Conservation (phyloP, 139 green algal genomes). For the Diplosphaera chodatii region DNA sequence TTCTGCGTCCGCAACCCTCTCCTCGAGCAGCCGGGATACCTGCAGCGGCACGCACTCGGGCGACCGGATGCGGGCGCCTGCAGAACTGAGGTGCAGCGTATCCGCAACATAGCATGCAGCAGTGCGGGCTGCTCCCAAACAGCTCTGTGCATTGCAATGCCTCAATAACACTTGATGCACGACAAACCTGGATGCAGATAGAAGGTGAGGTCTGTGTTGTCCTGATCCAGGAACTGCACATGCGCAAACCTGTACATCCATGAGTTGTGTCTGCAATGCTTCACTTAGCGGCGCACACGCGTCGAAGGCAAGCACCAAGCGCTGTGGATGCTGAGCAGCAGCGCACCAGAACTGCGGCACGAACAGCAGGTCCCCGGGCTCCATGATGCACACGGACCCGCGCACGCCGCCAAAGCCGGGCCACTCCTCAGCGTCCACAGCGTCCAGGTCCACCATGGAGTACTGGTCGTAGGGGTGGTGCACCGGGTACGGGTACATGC, state of each 20-base stretch:
- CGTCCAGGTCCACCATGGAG: constrained; percentile 61
- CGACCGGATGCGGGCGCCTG: constrained; percentile 8
- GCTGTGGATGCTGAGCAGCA: not conserved
- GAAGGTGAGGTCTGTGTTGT: constrained; percentile 4
- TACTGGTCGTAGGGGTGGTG: constrained; percentile 71
- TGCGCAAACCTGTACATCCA: constrained; percentile 25
- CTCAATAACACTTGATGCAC: no score
- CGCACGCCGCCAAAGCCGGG: constrained; percentile 26
- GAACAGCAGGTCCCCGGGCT: constrained; percentile 51
- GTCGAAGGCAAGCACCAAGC: no score
- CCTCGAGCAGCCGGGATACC: constrained; percentile 43
- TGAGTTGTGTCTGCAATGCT: no score
- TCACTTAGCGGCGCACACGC: no score
- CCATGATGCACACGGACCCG: constrained; percentile 32
- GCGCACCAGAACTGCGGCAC: constrained; percentile 51
- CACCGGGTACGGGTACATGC: constrained; percentile 68
- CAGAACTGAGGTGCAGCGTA: no score
- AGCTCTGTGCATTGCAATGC: no score
- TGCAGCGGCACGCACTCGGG: constrained; percentile 22
- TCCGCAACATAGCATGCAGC: no score
- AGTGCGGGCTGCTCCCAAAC: no score
- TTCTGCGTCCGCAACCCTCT: constrained; percentile 30
- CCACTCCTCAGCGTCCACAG: constrained; percentile 37
- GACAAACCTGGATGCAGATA: not conserved
- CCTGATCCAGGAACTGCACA: constrained; percentile 3